Evolutionary conservation across 257 asterid species (phyloP), one percentile per base, ranked within the genome.

Genomic region (Fraxinus pennsylvanica): DNA sequence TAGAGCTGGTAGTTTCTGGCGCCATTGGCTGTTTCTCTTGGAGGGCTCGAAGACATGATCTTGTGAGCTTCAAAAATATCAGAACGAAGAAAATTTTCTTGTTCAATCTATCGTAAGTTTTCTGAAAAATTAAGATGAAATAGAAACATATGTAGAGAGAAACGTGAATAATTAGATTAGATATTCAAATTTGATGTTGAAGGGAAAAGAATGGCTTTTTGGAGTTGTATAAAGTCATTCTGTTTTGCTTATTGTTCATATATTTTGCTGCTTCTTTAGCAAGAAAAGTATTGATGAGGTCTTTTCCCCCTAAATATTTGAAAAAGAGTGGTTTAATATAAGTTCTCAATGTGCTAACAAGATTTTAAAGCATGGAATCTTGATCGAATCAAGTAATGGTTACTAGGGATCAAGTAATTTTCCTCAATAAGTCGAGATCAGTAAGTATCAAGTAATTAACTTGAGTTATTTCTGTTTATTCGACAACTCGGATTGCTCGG

Each of bases 181-280:
- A 54, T 76, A 61, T 57, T 21, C 76, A 22, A 27, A 36, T 54
- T 45, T 25, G 74, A 27, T 33, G 7, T 27, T 14, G 52, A 39
- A 76, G 81, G 88, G 84, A 57, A 86, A 86, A 67, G 88, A 61
- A 87, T 89, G 88, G 82, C 90, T 86, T 89, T 78, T 21, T 15
- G 74, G 63, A 50, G 79, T 32, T 65, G 81, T 39, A 80, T 72
- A 52, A 80, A 88, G 82, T 68, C 83, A 89, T 87, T 84, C 92
- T 35, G 61, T 30, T 22, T 75, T 75, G 71, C 78, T 3, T 43
- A 39, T 25, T 41, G 29, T 43, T 3, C 17, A 13, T 35, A 14
- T 13, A 33, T 35, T 6, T 84, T 75, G 52, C 83, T 80, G 80
- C 87, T 80, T 81, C 80, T 79, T 69, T 71, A 22, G 57, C 57